Base-by-base conservation (phyloP, 768 basidiomycete genomes). In the Lactarius hatsudake region DNA sequence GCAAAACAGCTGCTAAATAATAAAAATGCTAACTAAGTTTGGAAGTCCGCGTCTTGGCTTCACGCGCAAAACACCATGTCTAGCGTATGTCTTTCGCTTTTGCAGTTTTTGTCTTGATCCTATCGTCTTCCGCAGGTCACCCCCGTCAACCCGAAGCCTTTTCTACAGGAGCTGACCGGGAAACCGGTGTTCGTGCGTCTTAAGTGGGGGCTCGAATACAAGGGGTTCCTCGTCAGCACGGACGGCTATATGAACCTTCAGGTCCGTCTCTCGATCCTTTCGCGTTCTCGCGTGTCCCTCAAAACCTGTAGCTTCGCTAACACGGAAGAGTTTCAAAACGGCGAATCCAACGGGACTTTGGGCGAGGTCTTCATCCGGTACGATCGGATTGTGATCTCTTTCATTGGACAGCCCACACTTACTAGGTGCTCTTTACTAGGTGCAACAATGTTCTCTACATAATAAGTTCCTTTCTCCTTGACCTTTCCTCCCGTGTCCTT, bases 221-320 rank as follows among this genome's bases (percentile, higher is more conserved):
- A 95, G 81, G 97, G 97, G 53, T 99, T 97, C 81, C 85, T 99
- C 70, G 97, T 99, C 71, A 96, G 93, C 74, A 98, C 97, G 8
- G 97, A 99, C 78, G 94, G 94, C 15, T 99, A 97, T 81, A 98
- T 98, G 97, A 99, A 99, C 78, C 86, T 99, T 57, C 97, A 99
- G 83, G 96, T 93, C 73, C 67, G 81, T 76, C 42, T 53, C 51
- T 53, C 51, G 51, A 42, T 66, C 56, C 43, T 45, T 38, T 65
- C 30, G 5, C 32, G 12, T 45, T 59, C 51, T 40, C 34, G 51
- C 36, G 36, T 36, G 10, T 63, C 57, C 54, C 42, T 15, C 56
- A n/a, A 10, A 26, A 13, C 23, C n/a, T 30, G 64, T 71, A 99
- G 96, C 83, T 99, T 61, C n/a, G 96, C 96, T n/a, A 98, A 98